Evolutionary conservation across 768 basidiomycete genomes (phyloP), one percentile per base, ranked within the genome.

Genomic region (Termitomyces sp.): DNA sequence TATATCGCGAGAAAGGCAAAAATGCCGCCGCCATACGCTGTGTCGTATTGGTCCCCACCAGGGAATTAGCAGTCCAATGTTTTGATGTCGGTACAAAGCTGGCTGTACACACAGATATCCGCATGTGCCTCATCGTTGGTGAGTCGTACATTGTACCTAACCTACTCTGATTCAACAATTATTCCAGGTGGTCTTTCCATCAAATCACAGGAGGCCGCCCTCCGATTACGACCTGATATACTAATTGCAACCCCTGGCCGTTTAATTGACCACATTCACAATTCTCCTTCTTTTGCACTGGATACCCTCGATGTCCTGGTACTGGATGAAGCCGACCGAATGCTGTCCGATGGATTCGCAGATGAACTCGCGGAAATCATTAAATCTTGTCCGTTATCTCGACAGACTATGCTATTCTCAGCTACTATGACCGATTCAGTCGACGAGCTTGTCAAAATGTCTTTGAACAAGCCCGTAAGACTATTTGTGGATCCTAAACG

Each of bases 381-480:
- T 72, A 88, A 86, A 63, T 82, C 90, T 16, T 97, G 94, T 66
- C 94, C 94, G 2, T 70, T 71, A 20, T 88, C 89, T 23, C 83
- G 97, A 35, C 97, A 98, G 68, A 98, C 97, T 3, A 96, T 99
- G 94, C 79, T 99, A 35, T 99, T 99, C 72, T 97, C 94, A 0
- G 97, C 97, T 2, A 99, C 97, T 1, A 98, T 98, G 90, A 98
- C 95, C 4, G 97, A 99, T 69, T 89, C 90, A 1, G 89, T 98
- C 9, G 92, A 97, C 63, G 88, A 94, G 65, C 81, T 99, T 45
- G 90, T 98, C 54, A 86, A 85, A 64, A 88, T 98, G 80, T 92
- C 91, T 12, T 73, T 98, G 46, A 89, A 93, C 68, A 94, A 89
- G 67, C 97, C 97, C 5, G 91, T 95, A 9, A 82, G 95, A 41